Percentiles rank a stretch among this genome's conserved stretches.
Evolutionary conservation across 1,284 basidiomycete species (phyloP).

Genomic region (Apiotrichum veenhuisii): DNA sequence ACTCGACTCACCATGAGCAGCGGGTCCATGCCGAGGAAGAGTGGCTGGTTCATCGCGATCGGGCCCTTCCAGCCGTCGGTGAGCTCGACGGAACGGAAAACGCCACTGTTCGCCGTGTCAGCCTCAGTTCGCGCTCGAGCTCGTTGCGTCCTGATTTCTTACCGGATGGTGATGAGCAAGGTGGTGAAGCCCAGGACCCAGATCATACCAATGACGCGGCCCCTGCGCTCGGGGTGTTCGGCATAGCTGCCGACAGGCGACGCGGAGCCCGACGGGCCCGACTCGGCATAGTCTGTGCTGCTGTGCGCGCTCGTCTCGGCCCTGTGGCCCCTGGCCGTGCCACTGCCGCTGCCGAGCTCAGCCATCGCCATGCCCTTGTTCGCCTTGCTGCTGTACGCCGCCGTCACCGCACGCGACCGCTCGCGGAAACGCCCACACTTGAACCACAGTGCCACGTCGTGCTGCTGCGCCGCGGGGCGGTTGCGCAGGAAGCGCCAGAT

Average conservation of each 20-base stretch:
- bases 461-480: conserved; percentile 21
- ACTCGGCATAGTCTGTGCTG: background rate
- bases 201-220: conserved; percentile 10
- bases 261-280: background rate
- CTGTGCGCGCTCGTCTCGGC: background rate
- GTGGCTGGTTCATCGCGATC: conserved; percentile 36
- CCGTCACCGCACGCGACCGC: background rate
- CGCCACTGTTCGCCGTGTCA: conserved; percentile 22
- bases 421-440: conserved; percentile 1
- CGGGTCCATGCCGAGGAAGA: conserved; percentile 39
- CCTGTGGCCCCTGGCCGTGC: background rate
- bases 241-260: background rate
- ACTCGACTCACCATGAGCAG: conserved; percentile 31
- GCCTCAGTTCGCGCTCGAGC: background rate
- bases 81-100: conserved; percentile 47
- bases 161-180: conserved; percentile 39
- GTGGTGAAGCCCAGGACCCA: conserved; percentile 25
- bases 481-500: conserved; percentile 23
- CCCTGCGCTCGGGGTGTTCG: background rate
- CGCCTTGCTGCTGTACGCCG: too few relatives aligned
- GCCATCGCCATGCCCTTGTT: too few relatives aligned
- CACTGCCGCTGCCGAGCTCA: too few relatives aligned
- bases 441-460: conserved; percentile 18
- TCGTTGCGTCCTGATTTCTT: conserved; percentile 1
- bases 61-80: conserved; percentile 40